phyloP scores from a whole-genome alignment of 148 eudicot genomes.

The Cornus controversa region DNA sequence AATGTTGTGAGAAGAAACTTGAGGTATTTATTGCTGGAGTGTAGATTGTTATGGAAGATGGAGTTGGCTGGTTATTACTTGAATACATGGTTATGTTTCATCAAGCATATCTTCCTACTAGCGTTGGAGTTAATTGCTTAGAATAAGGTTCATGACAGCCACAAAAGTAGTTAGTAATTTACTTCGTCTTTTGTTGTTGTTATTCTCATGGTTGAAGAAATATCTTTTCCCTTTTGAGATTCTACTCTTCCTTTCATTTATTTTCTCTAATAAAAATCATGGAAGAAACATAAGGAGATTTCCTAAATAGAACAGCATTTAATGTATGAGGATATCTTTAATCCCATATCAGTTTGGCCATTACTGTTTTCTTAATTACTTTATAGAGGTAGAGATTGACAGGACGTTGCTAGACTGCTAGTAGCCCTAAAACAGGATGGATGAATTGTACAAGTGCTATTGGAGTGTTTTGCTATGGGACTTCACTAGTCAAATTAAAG shows the following conservation, averaged over 20 bases:
- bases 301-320: not conserved
- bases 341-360: not conserved
- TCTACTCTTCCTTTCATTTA: not conserved
- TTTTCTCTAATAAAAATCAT: no score
- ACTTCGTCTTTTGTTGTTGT: not conserved
- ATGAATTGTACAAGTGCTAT: not conserved
- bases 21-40: not conserved
- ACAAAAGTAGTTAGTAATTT: not conserved
- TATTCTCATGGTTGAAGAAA: not conserved
- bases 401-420: not conserved
- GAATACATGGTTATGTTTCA: not conserved
- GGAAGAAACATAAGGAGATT: not conserved
- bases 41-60: not conserved
- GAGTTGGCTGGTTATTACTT: not conserved
- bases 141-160: not conserved
- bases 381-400: not conserved
- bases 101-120: not conserved
- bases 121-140: not conserved
- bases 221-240: not conserved
- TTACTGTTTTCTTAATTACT: no score
- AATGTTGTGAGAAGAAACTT: not conserved
- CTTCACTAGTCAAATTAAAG: constrained; percentile 2
- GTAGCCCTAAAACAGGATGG: not conserved
- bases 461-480: not conserved
- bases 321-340: no score